Percentiles rank a stretch among this genome's conserved stretches.
Evolutionary conservation across 345 rosid genomes (phyloP).

Genomic region (Balakata baccata): DNA sequence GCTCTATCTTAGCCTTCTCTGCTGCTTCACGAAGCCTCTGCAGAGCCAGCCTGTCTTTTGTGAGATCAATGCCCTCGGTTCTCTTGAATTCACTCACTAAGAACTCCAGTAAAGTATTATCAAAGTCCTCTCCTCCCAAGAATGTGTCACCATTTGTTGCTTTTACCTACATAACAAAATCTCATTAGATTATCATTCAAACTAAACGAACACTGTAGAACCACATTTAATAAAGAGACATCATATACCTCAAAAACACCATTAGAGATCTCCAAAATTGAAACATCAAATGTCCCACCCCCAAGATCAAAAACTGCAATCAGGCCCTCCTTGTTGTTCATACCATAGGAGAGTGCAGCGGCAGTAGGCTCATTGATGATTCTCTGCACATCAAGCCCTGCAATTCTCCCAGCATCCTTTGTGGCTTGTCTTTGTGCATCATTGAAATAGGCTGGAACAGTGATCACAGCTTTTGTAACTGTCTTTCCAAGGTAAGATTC

Average conservation of each 20-base stretch:
- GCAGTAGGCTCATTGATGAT: not conserved
- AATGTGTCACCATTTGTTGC: not conserved
- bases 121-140: not conserved
- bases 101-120: not conserved
- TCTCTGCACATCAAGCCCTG: not conserved
- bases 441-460: not conserved
- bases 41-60: not conserved
- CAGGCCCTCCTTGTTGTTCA: not conserved
- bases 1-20: not conserved
- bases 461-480: not conserved
- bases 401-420: not conserved
- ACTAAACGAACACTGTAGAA: no score
- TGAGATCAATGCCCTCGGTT: not conserved
- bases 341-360: not conserved
- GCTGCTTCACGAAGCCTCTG: not conserved
- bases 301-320: not conserved
- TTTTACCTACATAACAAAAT: not conserved
- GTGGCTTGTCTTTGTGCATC: not conserved
- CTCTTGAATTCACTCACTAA: not conserved
- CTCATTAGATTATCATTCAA: no score
- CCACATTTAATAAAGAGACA: no score
- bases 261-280: not conserved
- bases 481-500: not conserved
- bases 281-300: not conserved
- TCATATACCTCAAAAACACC: not conserved